phyloP scores from a whole-genome alignment of 345 rosid species.

The Citrus unshiu region DNA sequence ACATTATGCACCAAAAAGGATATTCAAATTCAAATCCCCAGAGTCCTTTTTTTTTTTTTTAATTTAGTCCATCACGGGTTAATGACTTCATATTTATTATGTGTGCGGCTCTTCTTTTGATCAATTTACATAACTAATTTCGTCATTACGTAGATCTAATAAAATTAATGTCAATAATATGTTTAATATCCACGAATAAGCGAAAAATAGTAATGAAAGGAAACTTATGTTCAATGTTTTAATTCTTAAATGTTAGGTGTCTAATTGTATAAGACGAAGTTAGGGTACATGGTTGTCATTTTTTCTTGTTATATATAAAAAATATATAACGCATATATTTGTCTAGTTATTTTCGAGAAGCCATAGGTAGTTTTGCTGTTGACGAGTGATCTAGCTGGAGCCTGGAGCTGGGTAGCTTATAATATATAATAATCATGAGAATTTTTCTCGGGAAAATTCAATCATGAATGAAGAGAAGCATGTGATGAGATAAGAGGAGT shows the following conservation, averaged over 20 bases:
- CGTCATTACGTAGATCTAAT: neutral
- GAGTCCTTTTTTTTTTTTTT: too few relatives aligned
- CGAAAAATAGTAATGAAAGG: neutral
- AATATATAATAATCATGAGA: neutral
- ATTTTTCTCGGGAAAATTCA: conserved; percentile 1
- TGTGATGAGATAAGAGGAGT: conserved; percentile 13
- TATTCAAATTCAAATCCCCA: neutral
- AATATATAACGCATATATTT: neutral
- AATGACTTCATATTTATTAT: neutral
- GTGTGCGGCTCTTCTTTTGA: neutral
- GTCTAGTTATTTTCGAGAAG: conserved; percentile 9
- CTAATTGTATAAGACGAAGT: neutral
- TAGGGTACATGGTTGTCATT: too few relatives aligned
- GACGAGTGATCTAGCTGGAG: neutral
- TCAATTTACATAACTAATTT: too few relatives aligned
- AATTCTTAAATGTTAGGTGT: neutral
- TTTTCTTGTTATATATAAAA: too few relatives aligned
- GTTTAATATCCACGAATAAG: too few relatives aligned
- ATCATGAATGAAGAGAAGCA: conserved; percentile 1
- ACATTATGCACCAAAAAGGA: too few relatives aligned
- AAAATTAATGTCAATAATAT: too few relatives aligned
- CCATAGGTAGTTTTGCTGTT: conserved; percentile 17
- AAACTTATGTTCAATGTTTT: neutral
- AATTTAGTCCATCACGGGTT: neutral
- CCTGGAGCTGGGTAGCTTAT: neutral